Base-by-base conservation (phyloP, 495 filamentous ascomycete species). In the Neurospora pannonica region DNA sequence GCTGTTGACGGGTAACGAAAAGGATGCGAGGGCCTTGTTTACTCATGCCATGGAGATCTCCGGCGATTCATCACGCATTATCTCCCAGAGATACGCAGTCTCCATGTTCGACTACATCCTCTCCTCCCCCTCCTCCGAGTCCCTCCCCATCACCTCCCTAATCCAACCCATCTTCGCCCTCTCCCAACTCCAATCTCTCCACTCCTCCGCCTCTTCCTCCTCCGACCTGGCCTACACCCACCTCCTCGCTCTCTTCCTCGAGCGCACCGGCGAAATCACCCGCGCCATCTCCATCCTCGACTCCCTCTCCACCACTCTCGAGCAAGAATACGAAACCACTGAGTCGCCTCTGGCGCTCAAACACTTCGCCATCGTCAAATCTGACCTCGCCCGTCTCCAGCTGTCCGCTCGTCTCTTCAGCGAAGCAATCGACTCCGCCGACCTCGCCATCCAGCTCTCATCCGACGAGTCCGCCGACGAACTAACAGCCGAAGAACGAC, bases 41-140 rank as follows among this genome's bases (percentile, higher is more conserved):
- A 93, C 93, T n/a, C 96, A 99, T 82, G 94, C 95, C 5, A 95
- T 97, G 83, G 96, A 97, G 75, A 97, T 99, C 71, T 89, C 94
- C 0, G 90, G 91, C 67, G 91, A 92, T 3, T 91, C 92, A 5
- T 90, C 90, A 5, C 81, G 88, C 10, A 80, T 94, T 24, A 86
- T 91, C 7, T 93, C 94, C 82, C 88, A 90, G 48, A 92, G 92
- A 79, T 98, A 94, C 77, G 85, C 92, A 0, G 84, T 90, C 8
- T 93, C 92, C 19, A 84, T 91, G 13, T 98, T 98, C 77, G 95
- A 97, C 79, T 84, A 92, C 77, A 85, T 97, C 7, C 77, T 93
- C 5, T 80, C 86, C 3, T 86, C 87, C 19, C 79, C 87, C 10
- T 81, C 83, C n/a, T 80, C 87, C 13, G 78, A 85, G 0, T 81